Base-by-base conservation (phyloP, 768 basidiomycete genomes). In the Rhodotorula kratochvilovae region DNA sequence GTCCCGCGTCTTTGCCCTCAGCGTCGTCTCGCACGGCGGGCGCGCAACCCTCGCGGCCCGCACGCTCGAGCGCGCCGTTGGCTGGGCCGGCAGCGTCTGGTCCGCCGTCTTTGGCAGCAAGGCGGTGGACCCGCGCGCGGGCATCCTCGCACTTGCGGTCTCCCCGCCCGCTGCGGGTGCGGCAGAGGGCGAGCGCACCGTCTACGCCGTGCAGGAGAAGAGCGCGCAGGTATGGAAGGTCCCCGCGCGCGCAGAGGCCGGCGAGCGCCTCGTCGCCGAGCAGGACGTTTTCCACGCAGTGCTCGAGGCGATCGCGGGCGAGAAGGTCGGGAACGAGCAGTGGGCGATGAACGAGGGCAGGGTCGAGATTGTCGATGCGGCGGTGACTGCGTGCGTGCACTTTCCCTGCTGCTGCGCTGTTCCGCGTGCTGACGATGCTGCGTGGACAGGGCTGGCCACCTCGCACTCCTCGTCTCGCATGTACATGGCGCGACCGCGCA, bases 31-130 rank as follows among this genome's bases (percentile, higher is more conserved):
- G 4, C 61, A 74, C 5, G 75, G 71, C n/a, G 81, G 81, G 1
- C 66, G 79, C 19, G 69, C 76, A 5, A 68, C 74, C 17, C 66
- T 80, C 21, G 42, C 63, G 31, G 64, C 78, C 39, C 72, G 73
- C 3, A 67, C 75, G 7, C 70, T 79, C 53, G 79, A 77, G 33
- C 65, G 76, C 57, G 75, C 77, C 19, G 67, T 70, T 36, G 79
- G 79, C 2, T 79, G 81, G 74, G 79, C 80, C 13, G 77, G 77
- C 5, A 66, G 79, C 62, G 76, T 81, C 39, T 79, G 79, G 43
- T 55, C 72, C 27, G 62, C 71, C 13, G 74, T 79, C 5, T 81
- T 80, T 51, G 75, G 75, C 48, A 57, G 76, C n/a, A 61, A 50
- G 46, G 29, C 60, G 13, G 42, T 70, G 25, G 70, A 79, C 48